Conservation (phyloP, 2,329 filamentous ascomycete species). For the Diaporthe destruens region DNA sequence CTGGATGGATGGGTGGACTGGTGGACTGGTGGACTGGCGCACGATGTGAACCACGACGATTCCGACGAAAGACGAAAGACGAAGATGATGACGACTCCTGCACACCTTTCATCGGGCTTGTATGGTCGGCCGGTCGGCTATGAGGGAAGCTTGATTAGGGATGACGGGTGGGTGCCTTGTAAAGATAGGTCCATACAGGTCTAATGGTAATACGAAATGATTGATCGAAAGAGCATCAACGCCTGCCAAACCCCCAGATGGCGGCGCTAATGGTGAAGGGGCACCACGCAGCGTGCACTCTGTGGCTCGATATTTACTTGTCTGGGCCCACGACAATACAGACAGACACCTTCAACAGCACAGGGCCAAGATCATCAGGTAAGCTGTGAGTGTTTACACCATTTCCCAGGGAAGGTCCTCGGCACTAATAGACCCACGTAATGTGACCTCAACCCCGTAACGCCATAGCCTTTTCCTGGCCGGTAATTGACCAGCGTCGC, state of each 20-base stretch:
- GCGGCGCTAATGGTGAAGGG: not conserved
- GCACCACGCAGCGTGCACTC: not conserved
- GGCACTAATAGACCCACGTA: not conserved
- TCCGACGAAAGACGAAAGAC: slow-evolving; percentile 22
- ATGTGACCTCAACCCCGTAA: slow-evolving; percentile 23
- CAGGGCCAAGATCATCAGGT: not conserved
- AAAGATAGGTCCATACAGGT: slow-evolving; percentile 34
- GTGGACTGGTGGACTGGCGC: not conserved
- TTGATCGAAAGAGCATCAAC: not conserved
- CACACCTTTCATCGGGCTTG: slow-evolving; percentile 21
- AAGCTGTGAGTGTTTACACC: not conserved
- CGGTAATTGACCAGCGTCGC: not conserved
- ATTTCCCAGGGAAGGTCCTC: slow-evolving; percentile 6
- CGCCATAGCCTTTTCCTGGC: slow-evolving; percentile 38
- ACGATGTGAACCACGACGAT: slow-evolving; percentile 14
- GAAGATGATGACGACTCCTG: slow-evolving; percentile 17
- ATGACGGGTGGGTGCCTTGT: slow-evolving; percentile 1
- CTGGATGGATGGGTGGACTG: not conserved
- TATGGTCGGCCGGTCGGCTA: slow-evolving; percentile 23
- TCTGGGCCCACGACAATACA: not conserved
- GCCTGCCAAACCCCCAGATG: not conserved
- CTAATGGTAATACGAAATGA: slow-evolving; percentile 41
- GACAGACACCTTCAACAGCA: not conserved
- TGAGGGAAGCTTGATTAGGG: slow-evolving; percentile 9
- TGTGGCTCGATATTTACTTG: not conserved